Evolutionary conservation across 192 early-diverging fungal genomes (phyloP).

Genomic region (Funneliformis mosseae): DNA sequence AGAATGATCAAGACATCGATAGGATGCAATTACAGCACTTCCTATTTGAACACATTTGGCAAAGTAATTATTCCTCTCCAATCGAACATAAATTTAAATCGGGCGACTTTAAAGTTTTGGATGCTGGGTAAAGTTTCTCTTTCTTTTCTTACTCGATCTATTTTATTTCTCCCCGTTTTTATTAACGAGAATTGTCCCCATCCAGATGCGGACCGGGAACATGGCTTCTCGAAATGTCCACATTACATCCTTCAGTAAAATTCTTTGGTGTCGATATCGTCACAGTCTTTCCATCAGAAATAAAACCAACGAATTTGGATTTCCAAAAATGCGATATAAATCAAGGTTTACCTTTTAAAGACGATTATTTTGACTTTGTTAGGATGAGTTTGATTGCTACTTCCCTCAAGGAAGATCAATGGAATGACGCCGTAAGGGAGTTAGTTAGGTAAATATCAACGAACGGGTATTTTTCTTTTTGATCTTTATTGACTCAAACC

Average conservation of each 20-base stretch:
- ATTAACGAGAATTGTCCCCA: too few species aligned
- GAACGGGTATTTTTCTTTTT: too few species aligned
- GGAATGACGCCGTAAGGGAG: background rate
- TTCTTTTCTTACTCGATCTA: background rate
- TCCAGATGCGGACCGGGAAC: background rate
- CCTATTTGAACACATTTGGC: background rate
- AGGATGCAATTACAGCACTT: constrained; percentile 10
- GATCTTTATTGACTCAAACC: too few species aligned
- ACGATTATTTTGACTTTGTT: constrained; percentile 2
- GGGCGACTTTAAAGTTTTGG: background rate
- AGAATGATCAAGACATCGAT: constrained; percentile 7
- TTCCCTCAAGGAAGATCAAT: background rate
- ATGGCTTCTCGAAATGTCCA: background rate
- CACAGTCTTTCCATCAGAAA: constrained; percentile 43
- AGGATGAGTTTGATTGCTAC: background rate
- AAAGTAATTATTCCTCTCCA: constrained; percentile 1
- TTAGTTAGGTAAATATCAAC: background rate
- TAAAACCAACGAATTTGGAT: constrained; percentile 44
- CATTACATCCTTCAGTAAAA: background rate
- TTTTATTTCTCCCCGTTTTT: too few species aligned
- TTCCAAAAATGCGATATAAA: constrained; percentile 40
- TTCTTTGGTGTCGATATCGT: constrained; percentile 44
- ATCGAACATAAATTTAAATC: constrained; percentile 1
- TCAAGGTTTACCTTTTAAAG: background rate
- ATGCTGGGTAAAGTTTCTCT: background rate